A percentile compares a stretch with the other conserved stretches of the same genome.
Evolutionary conservation across 768 basidiomycete genomes (phyloP).

Genomic region (Xerocomellus amylosporus): DNA sequence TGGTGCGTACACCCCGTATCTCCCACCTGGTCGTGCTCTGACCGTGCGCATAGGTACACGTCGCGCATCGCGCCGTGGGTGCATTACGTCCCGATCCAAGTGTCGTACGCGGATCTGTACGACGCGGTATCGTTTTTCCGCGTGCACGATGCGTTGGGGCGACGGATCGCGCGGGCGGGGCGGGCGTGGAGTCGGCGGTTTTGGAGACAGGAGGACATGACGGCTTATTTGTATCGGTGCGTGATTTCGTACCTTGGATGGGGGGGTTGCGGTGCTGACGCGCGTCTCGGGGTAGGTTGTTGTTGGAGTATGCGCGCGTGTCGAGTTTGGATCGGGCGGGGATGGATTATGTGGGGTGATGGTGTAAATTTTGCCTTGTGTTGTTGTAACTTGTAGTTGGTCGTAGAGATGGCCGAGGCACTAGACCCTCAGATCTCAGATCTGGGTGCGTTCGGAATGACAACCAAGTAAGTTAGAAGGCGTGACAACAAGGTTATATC

Average conservation of each 20-base stretch:
- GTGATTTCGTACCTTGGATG: background rate
- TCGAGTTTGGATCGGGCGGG: conserved; percentile 44
- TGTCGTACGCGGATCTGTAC: conserved; percentile 65
- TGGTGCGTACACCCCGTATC: conserved; percentile 41
- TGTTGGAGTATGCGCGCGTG: conserved; percentile 54
- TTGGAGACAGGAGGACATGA: conserved; percentile 62
- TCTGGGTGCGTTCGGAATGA: too few relatives aligned
- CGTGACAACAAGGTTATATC: too few relatives aligned
- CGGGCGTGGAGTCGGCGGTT: conserved; percentile 53
- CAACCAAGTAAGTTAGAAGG: too few relatives aligned
- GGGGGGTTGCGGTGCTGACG: too few relatives aligned
- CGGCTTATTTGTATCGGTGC: conserved; percentile 57
- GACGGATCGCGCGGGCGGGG: conserved; percentile 54
- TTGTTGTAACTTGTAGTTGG: too few relatives aligned
- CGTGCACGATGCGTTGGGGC: conserved; percentile 58
- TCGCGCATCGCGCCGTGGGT: conserved; percentile 66
- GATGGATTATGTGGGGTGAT: conserved; percentile 36
- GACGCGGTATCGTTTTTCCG: conserved; percentile 74
- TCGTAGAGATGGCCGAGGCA: too few relatives aligned
- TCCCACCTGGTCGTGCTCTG: background rate
- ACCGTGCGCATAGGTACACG: conserved; percentile 40
- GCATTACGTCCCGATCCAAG: conserved; percentile 68
- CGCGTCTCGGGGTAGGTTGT: conserved; percentile 34
- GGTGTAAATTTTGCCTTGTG: too few relatives aligned
- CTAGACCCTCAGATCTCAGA: too few relatives aligned